A percentile compares a stretch with the other conserved stretches of the same genome.
Evolutionary conservation across 116 monocot genomes (phyloP).

Genomic region (Posidonia oceanica): DNA sequence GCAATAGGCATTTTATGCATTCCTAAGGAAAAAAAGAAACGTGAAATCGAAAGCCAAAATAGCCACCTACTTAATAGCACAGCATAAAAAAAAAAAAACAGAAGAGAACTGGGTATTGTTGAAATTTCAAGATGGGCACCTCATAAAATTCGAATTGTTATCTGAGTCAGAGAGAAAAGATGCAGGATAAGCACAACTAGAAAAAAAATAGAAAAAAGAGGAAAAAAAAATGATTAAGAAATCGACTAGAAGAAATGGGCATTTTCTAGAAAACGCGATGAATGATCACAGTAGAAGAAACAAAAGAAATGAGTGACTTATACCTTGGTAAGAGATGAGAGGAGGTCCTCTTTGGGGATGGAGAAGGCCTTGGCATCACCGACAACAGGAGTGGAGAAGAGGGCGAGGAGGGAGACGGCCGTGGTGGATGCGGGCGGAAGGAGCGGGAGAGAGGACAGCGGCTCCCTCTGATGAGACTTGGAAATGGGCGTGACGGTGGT

Average conservation of each 20-base stretch:
- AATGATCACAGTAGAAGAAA: neutral
- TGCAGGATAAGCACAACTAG: too few species aligned
- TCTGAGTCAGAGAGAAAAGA: too few species aligned
- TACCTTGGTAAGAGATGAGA: conserved; percentile 66
- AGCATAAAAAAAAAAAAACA: neutral
- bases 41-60: too few species aligned
- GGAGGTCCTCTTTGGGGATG: conserved; percentile 60
- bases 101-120: too few species aligned
- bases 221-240: too few species aligned
- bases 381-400: conserved; percentile 29
- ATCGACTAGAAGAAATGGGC: too few species aligned
- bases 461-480: neutral
- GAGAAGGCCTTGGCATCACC: conserved; percentile 56
- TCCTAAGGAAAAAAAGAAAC: too few species aligned
- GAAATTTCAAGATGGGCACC: too few species aligned
- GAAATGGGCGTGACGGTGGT: neutral
- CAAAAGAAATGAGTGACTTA: neutral
- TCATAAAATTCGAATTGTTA: too few species aligned
- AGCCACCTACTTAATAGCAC: neutral
- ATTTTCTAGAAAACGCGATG: too few species aligned
- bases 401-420: conserved; percentile 43
- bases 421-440: conserved; percentile 7
- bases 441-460: neutral
- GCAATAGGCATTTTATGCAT: too few species aligned
- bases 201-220: too few species aligned